These are phyloP conservation scores for Mangifera indica DNA, from an alignment of 345 rosid species.

Conservation along the genomic window DNA sequence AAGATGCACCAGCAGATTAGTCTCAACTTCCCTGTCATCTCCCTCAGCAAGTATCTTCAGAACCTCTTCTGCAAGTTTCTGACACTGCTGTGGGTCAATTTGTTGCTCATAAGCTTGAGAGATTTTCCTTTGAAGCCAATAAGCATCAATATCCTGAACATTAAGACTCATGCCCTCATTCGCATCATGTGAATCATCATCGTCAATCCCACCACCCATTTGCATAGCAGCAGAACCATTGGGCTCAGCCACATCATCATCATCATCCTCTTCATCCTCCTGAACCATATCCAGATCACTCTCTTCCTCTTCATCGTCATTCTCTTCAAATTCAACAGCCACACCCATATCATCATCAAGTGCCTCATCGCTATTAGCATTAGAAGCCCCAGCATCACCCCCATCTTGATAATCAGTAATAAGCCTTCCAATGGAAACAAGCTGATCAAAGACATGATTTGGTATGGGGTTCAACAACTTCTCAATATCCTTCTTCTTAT, in stretches of 20 bases:
- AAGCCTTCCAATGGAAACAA: constrained; percentile 70
- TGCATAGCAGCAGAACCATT: constrained; percentile 68
- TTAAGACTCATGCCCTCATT: constrained; percentile 67
- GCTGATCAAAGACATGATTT: constrained; percentile 55
- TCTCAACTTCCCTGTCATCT: constrained; percentile 83
- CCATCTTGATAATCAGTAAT: constrained; percentile 81
- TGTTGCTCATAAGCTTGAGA: constrained; percentile 86
- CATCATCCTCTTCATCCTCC: constrained; percentile 88
- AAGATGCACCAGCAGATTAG: constrained; percentile 56
- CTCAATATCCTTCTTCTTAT: constrained; percentile 83
- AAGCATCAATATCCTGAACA: constrained; percentile 95
- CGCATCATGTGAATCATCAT: constrained; percentile 60
- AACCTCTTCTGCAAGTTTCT: constrained; percentile 90
- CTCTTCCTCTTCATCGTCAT: constrained; percentile 86
- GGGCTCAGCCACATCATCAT: constrained; percentile 60
- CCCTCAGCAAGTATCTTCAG: constrained; percentile 81
- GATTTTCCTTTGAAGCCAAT: constrained; percentile 95
- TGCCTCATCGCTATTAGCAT: constrained; percentile 61
- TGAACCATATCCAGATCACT: constrained; percentile 85
- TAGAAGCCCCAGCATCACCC: constrained; percentile 45
- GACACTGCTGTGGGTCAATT: constrained; percentile 87
- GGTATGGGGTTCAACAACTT: constrained; percentile 60
- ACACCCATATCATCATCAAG: constrained; percentile 88
- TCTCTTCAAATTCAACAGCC: constrained; percentile 89
- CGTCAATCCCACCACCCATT: constrained; percentile 78